These are phyloP conservation scores for Starmerella etchellsii DNA, from an alignment of 805 yeast species.

Conservation along the genomic window DNA sequence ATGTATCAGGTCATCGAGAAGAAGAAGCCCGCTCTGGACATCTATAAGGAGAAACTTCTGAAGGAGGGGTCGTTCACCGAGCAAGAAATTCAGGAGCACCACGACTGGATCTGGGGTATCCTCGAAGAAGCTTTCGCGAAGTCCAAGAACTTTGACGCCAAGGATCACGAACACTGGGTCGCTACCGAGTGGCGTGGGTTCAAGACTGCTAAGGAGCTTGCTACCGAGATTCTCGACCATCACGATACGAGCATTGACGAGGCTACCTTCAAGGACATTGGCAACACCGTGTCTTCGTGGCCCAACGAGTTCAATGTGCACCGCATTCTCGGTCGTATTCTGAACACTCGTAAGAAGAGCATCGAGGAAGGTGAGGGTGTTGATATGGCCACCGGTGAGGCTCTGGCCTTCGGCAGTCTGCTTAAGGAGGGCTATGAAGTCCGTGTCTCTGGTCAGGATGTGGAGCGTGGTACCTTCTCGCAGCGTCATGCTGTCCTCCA, in stretches of 20 bases:
- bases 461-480: conserved; percentile 99
- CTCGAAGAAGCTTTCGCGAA: conserved; percentile 82
- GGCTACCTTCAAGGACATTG: conserved; percentile 59
- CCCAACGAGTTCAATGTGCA: conserved; percentile 84
- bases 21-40: conserved; percentile 79
- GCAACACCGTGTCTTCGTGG: conserved; percentile 63
- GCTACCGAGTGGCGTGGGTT: conserved; percentile 98
- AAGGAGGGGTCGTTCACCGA: conserved; percentile 79
- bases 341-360: conserved; percentile 74
- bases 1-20: conserved; percentile 88
- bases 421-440: conserved; percentile 89
- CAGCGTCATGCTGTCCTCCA: conserved; percentile 98
- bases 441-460: conserved; percentile 98
- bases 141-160: conserved; percentile 83
- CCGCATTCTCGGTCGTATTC: conserved; percentile 89
- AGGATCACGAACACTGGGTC: conserved; percentile 80
- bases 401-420: conserved; percentile 89
- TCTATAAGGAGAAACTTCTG: conserved; percentile 66
- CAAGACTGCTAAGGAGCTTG: conserved; percentile 93
- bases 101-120: conserved; percentile 92
- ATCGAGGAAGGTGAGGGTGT: conserved; percentile 83
- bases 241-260: conserved; percentile 85
- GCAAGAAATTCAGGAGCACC: conserved; percentile 89
- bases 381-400: conserved; percentile 99
- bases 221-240: conserved; percentile 90